A percentile compares a stretch with the other conserved stretches of the same genome.
These are phyloP conservation scores for Spizellomyces punctatus DNA, from an alignment of 192 early-diverging fungal genomes.

Conservation along the genomic window DNA sequence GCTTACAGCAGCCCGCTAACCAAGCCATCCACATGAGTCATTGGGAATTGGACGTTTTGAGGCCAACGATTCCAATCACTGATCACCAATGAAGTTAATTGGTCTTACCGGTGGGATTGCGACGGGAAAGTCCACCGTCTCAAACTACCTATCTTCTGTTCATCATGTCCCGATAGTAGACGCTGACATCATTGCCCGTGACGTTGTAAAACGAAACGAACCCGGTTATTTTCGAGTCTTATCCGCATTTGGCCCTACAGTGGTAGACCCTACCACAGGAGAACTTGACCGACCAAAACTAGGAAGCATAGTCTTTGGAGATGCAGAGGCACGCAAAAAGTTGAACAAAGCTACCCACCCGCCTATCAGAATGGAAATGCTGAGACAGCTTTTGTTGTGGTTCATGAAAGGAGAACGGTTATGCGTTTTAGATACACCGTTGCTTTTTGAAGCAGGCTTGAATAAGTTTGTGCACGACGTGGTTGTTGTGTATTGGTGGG, in stretches of 20 bases:
- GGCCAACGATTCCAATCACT: too few species aligned
- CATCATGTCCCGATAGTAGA: conserved; percentile 78
- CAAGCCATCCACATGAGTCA: too few species aligned
- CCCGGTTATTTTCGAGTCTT: conserved; percentile 74
- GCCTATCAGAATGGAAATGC: conserved; percentile 79
- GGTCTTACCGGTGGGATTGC: conserved; percentile 97
- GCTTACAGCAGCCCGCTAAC: too few species aligned
- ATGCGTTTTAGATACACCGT: conserved; percentile 89
- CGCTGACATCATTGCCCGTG: conserved; percentile 85
- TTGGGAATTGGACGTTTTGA: too few species aligned
- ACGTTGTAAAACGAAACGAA: conserved; percentile 79
- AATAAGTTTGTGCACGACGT: conserved; percentile 70
- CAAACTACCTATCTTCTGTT: conserved; percentile 52
- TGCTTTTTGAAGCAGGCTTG: conserved; percentile 86
- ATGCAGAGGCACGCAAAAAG: conserved; percentile 66
- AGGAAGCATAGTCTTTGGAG: conserved; percentile 77
- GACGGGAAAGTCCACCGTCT: conserved; percentile 86
- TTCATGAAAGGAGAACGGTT: conserved; percentile 72
- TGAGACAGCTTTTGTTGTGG: conserved; percentile 61
- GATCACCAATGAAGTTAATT: conserved; percentile 78
- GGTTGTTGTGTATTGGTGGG: conserved; percentile 82
- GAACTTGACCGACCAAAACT: conserved; percentile 75
- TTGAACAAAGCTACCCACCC: conserved; percentile 91
- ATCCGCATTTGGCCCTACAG: conserved; percentile 69
- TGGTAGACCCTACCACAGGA: conserved; percentile 56